Base-by-base conservation (phyloP, 2,329 filamentous ascomycete species). In the Apiospora marii region DNA sequence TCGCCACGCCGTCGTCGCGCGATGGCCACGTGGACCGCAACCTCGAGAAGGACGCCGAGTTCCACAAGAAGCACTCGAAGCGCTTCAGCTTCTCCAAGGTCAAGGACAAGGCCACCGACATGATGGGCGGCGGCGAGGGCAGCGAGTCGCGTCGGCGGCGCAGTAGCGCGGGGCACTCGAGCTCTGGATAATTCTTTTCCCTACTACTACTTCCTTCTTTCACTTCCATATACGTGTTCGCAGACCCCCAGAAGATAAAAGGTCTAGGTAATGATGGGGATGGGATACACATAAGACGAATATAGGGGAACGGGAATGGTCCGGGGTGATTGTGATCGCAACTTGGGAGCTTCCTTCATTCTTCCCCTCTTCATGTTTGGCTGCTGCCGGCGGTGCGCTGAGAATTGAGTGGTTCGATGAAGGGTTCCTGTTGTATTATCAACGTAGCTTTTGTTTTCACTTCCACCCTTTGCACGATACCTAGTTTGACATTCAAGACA, bases 21-120 rank as follows among this genome's bases (percentile, higher is more conserved):
- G 91, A 93, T 80, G 90, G 90, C 24, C 90, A 92, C 78, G 84
- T 92, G 70, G 88, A 90, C 77, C 85, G 84, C 73, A 90, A 90
- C 79, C 87, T 88, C 69, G 79, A 81, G 72, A 79, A 79, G 71
- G 86, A 87, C 75, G 84, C 88, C 76, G 87, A 88, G 74, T 92
- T 90, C 81, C 87, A 90, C 79, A 88, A 90, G 74, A 91, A 88
- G 77, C 86, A 89, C 75, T 85, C 83, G 24, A 88, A 90, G 83
- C 79, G 79, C 73, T 81, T 79, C 77, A 78, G 76, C 72, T 70
- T 70, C 68, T 70, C 68, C 68, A 86, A 87, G 80, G 83, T 83
- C 61, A 82, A 83, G 75, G 78, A 79, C 73, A 86, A 85, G 78
- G 74, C 73, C 75, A 75, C 61, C 44, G 71, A 69, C 44, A 16